Percentiles rank a stretch among this genome's conserved stretches.
These are phyloP conservation scores for Laguncularia racemosa DNA, from an alignment of 345 rosid species.

Conservation along the genomic window DNA sequence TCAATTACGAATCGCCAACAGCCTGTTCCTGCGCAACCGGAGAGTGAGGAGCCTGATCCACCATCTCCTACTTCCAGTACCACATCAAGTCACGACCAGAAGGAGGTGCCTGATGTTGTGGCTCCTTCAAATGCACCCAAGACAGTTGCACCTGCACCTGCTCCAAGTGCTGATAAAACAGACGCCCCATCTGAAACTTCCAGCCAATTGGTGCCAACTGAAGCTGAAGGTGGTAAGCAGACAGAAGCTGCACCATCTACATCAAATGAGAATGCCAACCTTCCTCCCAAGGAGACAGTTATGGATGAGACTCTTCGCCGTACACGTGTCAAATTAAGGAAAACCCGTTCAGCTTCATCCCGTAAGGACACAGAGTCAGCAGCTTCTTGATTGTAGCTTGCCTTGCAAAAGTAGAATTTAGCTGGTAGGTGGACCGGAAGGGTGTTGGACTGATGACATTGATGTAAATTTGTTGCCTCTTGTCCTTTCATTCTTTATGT, in stretches of 20 bases:
- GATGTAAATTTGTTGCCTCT: conserved; percentile 34
- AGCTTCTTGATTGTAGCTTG: conserved; percentile 12
- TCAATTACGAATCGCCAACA: conserved; percentile 31
- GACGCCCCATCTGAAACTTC: neutral
- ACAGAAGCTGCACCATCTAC: conserved; percentile 34
- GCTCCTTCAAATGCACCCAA: conserved; percentile 31
- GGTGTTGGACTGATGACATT: conserved; percentile 15
- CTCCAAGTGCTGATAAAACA: conserved; percentile 8
- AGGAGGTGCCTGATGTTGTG: conserved; percentile 31
- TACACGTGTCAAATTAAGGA: conserved; percentile 42
- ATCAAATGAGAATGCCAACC: conserved; percentile 22
- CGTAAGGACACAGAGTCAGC: conserved; percentile 19
- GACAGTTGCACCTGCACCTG: conserved; percentile 22
- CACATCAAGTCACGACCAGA: conserved; percentile 58
- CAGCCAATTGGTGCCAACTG: conserved; percentile 24
- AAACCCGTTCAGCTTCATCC: conserved; percentile 31
- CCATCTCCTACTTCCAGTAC: conserved; percentile 60
- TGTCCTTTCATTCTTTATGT: conserved; percentile 30
- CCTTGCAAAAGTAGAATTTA: conserved; percentile 17
- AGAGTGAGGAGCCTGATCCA: conserved; percentile 53
- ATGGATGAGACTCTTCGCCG: conserved; percentile 39
- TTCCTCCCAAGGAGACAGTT: conserved; percentile 42
- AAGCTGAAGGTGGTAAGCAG: conserved; percentile 38
- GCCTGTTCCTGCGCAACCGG: conserved; percentile 21
- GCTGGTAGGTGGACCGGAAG: conserved; percentile 24